Evolutionary conservation across 1,284 basidiomycete species (phyloP).

Genomic region (Boletus hoseneyae): DNA sequence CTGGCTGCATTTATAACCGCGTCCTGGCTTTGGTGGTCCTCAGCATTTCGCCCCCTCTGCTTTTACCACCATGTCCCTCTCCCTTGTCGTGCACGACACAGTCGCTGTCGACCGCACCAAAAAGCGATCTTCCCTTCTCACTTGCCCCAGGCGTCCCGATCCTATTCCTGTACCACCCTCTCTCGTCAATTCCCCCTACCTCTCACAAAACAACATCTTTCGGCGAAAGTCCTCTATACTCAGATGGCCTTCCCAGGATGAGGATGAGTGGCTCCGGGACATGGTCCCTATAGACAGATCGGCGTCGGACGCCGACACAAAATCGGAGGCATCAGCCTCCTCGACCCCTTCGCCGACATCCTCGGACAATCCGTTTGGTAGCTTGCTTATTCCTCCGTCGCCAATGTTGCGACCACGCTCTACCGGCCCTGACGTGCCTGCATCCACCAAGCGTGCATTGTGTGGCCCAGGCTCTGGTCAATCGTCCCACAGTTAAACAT

Average conservation of each 20-base stretch:
- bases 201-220: conserved; percentile 50
- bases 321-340: conserved; percentile 14
- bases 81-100: conserved; percentile 15
- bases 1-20: conserved; percentile 16
- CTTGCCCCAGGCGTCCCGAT: conserved; percentile 11
- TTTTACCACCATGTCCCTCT: conserved; percentile 17
- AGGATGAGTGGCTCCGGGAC: conserved; percentile 60
- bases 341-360: conserved; percentile 24
- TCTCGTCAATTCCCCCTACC: conserved; percentile 49
- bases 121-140: conserved; percentile 21
- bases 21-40: conserved; percentile 1
- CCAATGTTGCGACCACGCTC: conserved; percentile 27
- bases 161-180: conserved; percentile 54
- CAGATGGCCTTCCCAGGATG: conserved; percentile 42
- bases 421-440: conserved; percentile 15
- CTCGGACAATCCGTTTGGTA: conserved; percentile 21
- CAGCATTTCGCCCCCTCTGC: conserved; percentile 10
- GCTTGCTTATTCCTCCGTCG: conserved; percentile 17
- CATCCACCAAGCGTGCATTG: conserved; percentile 11
- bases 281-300: conserved; percentile 44
- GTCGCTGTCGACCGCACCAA: conserved; percentile 2
- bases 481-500: conserved; percentile 13
- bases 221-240: conserved; percentile 33
- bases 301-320: conserved; percentile 11
- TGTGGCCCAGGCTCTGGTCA: conserved; percentile 13